phyloP scores from a whole-genome alignment of 1,284 basidiomycete species.

The Leccinum insolens region DNA sequence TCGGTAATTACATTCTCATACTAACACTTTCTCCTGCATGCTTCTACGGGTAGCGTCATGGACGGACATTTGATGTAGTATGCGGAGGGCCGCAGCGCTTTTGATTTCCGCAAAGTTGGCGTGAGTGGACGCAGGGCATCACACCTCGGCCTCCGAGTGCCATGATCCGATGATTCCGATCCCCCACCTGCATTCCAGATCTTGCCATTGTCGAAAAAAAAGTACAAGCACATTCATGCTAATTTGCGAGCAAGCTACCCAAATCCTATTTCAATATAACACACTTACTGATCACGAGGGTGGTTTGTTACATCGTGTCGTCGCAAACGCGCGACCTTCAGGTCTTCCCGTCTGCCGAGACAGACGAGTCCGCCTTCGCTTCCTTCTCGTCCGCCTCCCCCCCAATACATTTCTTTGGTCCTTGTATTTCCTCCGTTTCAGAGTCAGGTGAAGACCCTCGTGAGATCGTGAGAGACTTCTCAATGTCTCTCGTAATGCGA shows the following conservation, averaged over 20 bases:
- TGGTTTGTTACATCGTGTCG: neutral
- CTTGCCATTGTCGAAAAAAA: neutral
- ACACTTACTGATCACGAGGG: neutral
- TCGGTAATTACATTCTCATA: slow-evolving; percentile 4
- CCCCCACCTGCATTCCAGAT: neutral
- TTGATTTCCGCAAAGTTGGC: neutral
- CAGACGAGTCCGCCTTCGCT: slow-evolving; percentile 1
- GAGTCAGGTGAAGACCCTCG: slow-evolving; percentile 4
- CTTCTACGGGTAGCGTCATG: neutral
- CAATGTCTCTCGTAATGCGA: slow-evolving; percentile 36
- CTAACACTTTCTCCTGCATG: neutral
- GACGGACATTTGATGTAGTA: neutral
- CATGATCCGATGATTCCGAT: neutral
- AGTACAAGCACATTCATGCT: neutral
- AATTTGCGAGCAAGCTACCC: neutral
- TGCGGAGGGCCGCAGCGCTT: neutral
- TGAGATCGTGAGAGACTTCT: slow-evolving; percentile 30
- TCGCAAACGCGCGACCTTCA: slow-evolving; percentile 1
- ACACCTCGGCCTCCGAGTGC: neutral
- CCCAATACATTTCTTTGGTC: neutral
- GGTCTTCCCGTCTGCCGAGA: neutral
- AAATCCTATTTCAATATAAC: neutral
- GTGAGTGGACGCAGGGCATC: neutral
- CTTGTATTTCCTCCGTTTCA: slow-evolving; percentile 2
- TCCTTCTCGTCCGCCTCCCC: slow-evolving; percentile 3